Percentiles rank a stretch among this genome's conserved stretches.
These are phyloP conservation scores for Tetrahymena malaccensis DNA, from an alignment of 73 alveolate genomes.

Conservation along the genomic window DNA sequence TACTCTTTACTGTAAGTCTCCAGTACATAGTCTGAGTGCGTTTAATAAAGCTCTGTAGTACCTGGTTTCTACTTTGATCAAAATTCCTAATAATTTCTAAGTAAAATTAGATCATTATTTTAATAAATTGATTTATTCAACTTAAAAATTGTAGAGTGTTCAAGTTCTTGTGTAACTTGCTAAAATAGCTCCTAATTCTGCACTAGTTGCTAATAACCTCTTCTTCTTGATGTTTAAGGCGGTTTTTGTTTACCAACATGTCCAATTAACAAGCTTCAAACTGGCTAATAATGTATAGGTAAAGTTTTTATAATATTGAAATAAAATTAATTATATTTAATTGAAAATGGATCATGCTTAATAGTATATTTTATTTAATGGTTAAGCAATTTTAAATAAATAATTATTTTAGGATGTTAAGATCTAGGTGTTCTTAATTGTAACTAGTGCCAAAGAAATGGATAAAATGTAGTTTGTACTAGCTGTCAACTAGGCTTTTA, in stretches of 20 bases:
- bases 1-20: background rate
- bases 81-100: background rate
- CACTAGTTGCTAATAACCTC: background rate
- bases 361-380: too few relatives aligned
- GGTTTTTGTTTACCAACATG: background rate
- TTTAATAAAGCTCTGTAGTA: background rate
- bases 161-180: background rate
- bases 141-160: background rate
- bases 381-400: background rate
- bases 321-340: background rate
- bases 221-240: background rate
- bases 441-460: background rate
- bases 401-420: background rate
- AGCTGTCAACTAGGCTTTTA: background rate
- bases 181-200: background rate
- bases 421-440: background rate
- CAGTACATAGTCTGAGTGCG: background rate
- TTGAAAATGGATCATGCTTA: too few relatives aligned
- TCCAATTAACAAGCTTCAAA: background rate
- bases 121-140: background rate
- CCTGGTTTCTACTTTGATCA: background rate
- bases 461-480: background rate
- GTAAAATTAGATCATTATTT: background rate
- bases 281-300: background rate
- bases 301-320: background rate